Base-by-base conservation (phyloP, 148 eudicot species). In the Camellia granthamiana region DNA sequence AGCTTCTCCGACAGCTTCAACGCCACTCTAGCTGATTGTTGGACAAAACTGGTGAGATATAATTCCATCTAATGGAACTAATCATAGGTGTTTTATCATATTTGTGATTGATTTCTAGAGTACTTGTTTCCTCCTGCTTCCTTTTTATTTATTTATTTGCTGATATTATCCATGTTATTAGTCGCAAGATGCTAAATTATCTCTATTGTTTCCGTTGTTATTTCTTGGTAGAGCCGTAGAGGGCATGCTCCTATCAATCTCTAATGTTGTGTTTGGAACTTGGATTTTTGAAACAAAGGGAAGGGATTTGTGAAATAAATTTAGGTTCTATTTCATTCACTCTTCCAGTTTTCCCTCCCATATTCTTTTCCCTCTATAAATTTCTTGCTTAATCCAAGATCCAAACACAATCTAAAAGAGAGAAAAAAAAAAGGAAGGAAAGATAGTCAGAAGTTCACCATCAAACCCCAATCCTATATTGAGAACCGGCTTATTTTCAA, bases 1-100 rank as follows among this genome's bases (percentile, higher is more conserved):
- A 80, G 77, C 78, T 93, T 95, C 86, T 83, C 97, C 42, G 88
- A 88, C 71, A 83, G 86, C 49, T 95, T 95, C 75, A 82, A 83
- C 68, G 63, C 89, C 14, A 76, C 87, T 78, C 90, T 95, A 49
- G 86, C 87, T 58, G 79, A 84, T 68, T 90, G 91, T 87, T 93
- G 99, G 99, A 72, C 77, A 75, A 77, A 38, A 60, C 55, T 88
- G 94, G 98, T 95, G 84, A 82, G 86, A 60, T 18, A 3, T 72
- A 5, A 42, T 43, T 18, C 2, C 41, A 18, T 52, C 59, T 2
- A 18, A 62, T 19, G 19, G 21, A 38, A 54, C 59, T 38, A 55
- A 54, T 54, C 10, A 46, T 18, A 21, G 11, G 13, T 38, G 54
- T 41, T 38, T 78, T 30, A 5, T 59, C 9, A 18, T 42, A 41